Evolutionary conservation across 139 green algal genomes (phyloP).

Genomic region (Chlamydomonas eustigma): DNA sequence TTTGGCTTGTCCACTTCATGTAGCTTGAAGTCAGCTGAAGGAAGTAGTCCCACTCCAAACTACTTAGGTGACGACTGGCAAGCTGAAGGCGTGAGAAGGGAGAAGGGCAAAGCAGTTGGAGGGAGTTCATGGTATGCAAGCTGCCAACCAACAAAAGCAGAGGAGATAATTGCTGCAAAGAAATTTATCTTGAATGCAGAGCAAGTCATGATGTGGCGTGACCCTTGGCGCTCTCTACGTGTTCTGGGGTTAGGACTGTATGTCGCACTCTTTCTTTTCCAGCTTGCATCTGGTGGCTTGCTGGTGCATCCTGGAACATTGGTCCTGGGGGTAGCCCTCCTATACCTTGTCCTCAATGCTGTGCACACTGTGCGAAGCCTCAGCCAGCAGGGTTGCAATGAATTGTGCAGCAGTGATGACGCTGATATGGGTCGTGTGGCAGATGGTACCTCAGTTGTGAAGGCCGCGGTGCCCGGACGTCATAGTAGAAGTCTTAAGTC

Average conservation of each 20-base stretch:
- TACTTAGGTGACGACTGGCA: background rate
- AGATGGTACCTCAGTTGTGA: background rate
- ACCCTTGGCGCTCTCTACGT: constrained; percentile 1
- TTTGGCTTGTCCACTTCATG: background rate
- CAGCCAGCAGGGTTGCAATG: background rate
- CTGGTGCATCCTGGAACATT: background rate
- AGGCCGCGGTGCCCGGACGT: too few species aligned
- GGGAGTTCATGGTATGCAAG: background rate
- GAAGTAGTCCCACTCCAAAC: background rate
- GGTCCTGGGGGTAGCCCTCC: background rate
- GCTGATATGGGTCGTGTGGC: too few species aligned
- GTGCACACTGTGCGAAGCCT: background rate
- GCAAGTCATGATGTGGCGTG: background rate
- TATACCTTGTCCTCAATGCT: background rate
- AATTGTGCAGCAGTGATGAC: background rate
- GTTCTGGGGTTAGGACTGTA: background rate
- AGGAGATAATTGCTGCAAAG: background rate
- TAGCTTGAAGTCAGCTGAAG: background rate
- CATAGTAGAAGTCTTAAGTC: too few species aligned
- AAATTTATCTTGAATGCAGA: background rate
- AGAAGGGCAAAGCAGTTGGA: background rate
- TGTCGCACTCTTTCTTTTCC: background rate
- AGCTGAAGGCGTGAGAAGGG: too few species aligned
- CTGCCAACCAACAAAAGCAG: background rate
- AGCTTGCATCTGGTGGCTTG: background rate